Evolutionary conservation across 2,329 filamentous ascomycete species (phyloP).

Genomic region (Penicillium sumatraense): DNA sequence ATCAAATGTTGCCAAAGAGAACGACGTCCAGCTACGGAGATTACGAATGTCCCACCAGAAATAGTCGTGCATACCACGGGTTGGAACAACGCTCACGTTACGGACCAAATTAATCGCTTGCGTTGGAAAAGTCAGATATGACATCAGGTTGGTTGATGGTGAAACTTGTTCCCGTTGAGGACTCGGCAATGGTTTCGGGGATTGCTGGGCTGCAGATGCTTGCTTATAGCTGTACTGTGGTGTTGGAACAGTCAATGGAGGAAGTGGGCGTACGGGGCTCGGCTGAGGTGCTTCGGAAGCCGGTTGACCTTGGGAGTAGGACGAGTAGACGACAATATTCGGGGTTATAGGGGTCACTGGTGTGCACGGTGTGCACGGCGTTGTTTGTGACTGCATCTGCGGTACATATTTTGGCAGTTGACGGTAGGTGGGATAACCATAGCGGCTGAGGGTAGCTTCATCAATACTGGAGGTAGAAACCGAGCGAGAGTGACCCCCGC

Average conservation of each 20-base stretch:
- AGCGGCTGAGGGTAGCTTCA: constrained; percentile 67
- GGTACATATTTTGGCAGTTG: constrained; percentile 67
- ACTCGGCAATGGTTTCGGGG: constrained; percentile 32
- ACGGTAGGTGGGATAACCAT: constrained; percentile 83
- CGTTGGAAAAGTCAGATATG: constrained; percentile 78
- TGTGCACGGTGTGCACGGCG: constrained; percentile 44
- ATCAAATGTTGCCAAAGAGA: constrained; percentile 73
- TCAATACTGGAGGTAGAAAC: constrained; percentile 72
- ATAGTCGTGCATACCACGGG: constrained; percentile 73
- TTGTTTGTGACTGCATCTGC: constrained; percentile 47
- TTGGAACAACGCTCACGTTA: constrained; percentile 70
- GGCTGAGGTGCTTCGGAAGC: constrained; percentile 43
- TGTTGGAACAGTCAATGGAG: constrained; percentile 34
- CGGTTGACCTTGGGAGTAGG: constrained; percentile 32
- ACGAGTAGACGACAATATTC: constrained; percentile 42
- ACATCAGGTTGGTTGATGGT: constrained; percentile 69
- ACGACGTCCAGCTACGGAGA: constrained; percentile 79
- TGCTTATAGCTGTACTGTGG: constrained; percentile 34
- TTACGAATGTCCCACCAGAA: constrained; percentile 98
- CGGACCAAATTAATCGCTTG: constrained; percentile 82
- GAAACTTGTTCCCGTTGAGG: constrained; percentile 31
- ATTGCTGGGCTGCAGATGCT: constrained; percentile 29
- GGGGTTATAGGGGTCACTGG: constrained; percentile 46
- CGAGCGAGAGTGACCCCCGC: constrained; percentile 58
- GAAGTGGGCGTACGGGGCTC: constrained; percentile 49